Conservation (phyloP, 2,329 filamentous ascomycete species). For the Fusarium heterosporum region DNA sequence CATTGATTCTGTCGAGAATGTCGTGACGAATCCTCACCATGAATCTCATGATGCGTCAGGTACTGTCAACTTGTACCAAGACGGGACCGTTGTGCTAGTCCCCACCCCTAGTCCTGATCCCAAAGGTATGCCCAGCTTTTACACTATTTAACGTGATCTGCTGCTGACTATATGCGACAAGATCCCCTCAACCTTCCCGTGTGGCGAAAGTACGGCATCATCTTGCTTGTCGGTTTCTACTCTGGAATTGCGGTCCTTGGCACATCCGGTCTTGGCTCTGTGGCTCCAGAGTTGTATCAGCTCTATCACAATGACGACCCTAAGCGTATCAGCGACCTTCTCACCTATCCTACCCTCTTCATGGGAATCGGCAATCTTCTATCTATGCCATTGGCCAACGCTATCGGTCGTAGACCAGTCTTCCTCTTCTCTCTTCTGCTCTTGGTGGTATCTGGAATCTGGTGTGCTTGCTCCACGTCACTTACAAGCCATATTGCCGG, state of each 20-base stretch:
- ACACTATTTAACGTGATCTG: rapidly evolving
- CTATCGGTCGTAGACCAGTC: constrained; percentile 4
- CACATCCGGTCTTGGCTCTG: constrained; percentile 14
- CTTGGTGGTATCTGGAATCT: not conserved
- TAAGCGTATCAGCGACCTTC: constrained; percentile 6
- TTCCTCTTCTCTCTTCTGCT: not conserved
- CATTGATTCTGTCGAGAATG: constrained; percentile 5
- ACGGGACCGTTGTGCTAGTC: constrained; percentile 8
- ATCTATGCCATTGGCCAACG: constrained; percentile 2
- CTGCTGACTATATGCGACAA: rapidly evolving
- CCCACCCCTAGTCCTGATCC: constrained; percentile 16
- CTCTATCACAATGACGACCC: constrained; percentile 9
- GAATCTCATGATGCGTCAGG: constrained; percentile 8
- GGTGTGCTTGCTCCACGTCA: constrained; percentile 18
- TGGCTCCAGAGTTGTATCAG: not conserved
- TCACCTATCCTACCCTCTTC: constrained; percentile 9
- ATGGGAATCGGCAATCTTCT: constrained; percentile 15
- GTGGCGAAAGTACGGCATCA: constrained; percentile 21
- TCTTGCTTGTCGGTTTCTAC: constrained; percentile 18
- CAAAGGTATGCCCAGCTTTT: not conserved
- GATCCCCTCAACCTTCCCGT: constrained; percentile 8
- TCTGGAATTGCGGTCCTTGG: constrained; percentile 19
- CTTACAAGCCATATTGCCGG: constrained; percentile 7
- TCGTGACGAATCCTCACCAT: not conserved
- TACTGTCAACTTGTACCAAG: constrained; percentile 13